A percentile compares a stretch with the other conserved stretches of the same genome.
Conservation (phyloP, 2,329 filamentous ascomycete species). For the Colletotrichum sp. region DNA sequence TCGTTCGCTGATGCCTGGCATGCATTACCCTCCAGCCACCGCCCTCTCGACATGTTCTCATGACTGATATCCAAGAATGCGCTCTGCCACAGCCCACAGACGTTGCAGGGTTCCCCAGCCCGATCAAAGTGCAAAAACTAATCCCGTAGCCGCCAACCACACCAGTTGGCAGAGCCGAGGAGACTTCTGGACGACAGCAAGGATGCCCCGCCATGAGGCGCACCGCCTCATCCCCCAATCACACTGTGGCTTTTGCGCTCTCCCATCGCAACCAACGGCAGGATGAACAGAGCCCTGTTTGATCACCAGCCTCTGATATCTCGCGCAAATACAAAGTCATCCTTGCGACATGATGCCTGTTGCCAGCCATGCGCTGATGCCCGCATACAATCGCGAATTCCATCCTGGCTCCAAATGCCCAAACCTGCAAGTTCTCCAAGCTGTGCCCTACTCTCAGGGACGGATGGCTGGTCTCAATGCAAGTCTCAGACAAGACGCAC, state of each 20-base stretch:
- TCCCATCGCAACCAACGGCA: not conserved
- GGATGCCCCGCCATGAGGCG: not conserved
- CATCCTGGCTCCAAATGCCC: not conserved
- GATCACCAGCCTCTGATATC: not conserved
- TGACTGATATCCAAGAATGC: not conserved
- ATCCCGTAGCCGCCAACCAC: not conserved
- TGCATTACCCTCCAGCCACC: not conserved
- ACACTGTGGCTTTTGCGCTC: not conserved
- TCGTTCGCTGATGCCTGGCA: not conserved
- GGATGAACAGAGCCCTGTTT: not conserved
- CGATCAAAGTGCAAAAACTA: not conserved
- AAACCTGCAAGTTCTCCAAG: not conserved
- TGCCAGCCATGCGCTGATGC: not conserved
- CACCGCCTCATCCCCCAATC: slow-evolving; percentile 8
- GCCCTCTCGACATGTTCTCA: not conserved
- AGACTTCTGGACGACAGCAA: not conserved
- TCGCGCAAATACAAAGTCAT: not conserved
- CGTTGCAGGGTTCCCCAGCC: not conserved
- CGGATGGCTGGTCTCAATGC: not conserved
- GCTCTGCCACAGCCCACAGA: not conserved
- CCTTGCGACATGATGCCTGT: not conserved
- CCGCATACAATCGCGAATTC: not conserved
- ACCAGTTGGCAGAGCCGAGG: not conserved
- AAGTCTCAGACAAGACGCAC: slow-evolving; percentile 12
- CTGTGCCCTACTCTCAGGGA: not conserved